Conservation (phyloP, 306 rosid genomes). For the Vigna mungo region DNA sequence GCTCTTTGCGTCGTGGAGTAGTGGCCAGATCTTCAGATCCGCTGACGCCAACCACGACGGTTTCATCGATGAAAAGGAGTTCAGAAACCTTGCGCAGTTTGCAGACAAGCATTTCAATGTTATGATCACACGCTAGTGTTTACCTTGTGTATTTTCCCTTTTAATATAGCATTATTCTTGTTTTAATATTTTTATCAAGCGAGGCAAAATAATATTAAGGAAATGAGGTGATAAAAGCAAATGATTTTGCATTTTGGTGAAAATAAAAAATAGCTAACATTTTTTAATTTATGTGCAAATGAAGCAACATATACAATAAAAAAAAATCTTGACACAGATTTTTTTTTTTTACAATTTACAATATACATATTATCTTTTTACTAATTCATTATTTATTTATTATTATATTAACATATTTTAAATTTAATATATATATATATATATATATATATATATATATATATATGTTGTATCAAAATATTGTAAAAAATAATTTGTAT, state of each 20-base stretch:
- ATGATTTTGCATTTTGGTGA: background rate
- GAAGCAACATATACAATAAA: no score
- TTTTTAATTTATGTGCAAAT: no score
- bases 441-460: no score
- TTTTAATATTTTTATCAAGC: background rate
- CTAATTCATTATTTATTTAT: no score
- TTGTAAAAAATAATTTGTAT: no score
- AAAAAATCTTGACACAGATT: no score
- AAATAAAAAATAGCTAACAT: background rate
- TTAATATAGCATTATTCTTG: background rate
- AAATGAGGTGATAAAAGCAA: background rate
- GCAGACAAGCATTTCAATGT: conserved; percentile 51
- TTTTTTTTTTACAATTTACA: no score
- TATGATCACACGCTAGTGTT: conserved; percentile 30
- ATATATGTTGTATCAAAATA: no score
- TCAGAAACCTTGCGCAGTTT: conserved; percentile 41
- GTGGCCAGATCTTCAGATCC: conserved; percentile 11
- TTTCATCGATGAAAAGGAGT: conserved; percentile 50
- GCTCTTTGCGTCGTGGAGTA: conserved; percentile 32
- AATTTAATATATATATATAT: no score
- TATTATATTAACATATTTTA: no score
- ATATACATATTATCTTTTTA: no score
- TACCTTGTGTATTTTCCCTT: background rate
- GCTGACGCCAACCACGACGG: conserved; percentile 45
- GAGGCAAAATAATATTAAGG: background rate